A percentile compares a stretch with the other conserved stretches of the same genome.
These are phyloP conservation scores for Gomphus sp. DNA, from an alignment of 1,284 basidiomycete genomes.

Conservation along the genomic window DNA sequence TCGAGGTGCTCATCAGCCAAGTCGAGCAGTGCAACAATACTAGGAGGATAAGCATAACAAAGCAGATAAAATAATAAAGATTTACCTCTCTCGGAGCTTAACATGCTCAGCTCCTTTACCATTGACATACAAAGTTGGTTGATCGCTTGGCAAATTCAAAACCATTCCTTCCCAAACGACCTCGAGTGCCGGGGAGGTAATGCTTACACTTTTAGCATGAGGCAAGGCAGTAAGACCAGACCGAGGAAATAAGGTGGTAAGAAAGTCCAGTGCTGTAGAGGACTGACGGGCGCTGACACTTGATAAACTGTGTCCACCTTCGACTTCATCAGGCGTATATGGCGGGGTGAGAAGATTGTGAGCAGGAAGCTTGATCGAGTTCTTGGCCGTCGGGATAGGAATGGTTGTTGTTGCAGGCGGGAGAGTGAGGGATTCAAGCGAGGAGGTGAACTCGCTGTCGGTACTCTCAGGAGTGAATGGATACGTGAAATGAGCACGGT, in stretches of 20 bases:
- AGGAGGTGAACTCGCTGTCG: slow-evolving; percentile 9
- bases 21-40: slow-evolving; percentile 75
- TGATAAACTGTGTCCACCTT: slow-evolving; percentile 15
- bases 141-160: slow-evolving; percentile 57
- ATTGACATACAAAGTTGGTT: slow-evolving; percentile 71
- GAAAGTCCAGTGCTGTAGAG: slow-evolving; percentile 62
- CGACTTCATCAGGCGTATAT: slow-evolving; percentile 11
- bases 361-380: neutral
- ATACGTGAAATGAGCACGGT: slow-evolving; percentile 1
- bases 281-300: slow-evolving; percentile 35
- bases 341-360: slow-evolving; percentile 11
- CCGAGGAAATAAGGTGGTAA: slow-evolving; percentile 66
- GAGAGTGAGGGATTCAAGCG: slow-evolving; percentile 12
- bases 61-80: slow-evolving; percentile 10
- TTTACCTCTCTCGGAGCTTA: slow-evolving; percentile 70
- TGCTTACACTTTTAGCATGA: slow-evolving; percentile 61
- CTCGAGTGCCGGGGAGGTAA: slow-evolving; percentile 40
- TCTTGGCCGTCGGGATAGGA: slow-evolving; percentile 8
- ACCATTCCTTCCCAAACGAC: slow-evolving; percentile 66
- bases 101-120: slow-evolving; percentile 70
- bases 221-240: slow-evolving; percentile 58
- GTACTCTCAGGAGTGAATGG: slow-evolving; percentile 6
- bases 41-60: slow-evolving; percentile 20
- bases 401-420: slow-evolving; percentile 9
- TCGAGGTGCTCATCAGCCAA: slow-evolving; percentile 70